Evolutionary conservation across 192 early-diverging fungal genomes (phyloP), one percentile per base, ranked within the genome.

Genomic region (Coemansia sp.): DNA sequence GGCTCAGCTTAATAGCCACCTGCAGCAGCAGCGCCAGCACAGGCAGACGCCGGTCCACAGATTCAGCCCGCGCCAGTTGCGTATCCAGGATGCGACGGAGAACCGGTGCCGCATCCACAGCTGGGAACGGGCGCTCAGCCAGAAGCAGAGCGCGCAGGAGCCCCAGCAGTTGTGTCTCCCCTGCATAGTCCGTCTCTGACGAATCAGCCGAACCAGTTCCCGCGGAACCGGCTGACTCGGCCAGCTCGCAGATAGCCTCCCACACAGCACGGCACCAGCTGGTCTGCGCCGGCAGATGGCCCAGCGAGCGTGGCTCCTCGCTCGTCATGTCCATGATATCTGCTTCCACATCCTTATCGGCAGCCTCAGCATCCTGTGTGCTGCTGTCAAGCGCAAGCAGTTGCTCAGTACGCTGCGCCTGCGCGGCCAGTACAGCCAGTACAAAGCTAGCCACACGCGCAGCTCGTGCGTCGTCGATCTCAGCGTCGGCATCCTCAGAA

Each of bases 261-360:
- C 71, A 73, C 10, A 73, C 55, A 6, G 64, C 71, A 19, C 71
- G 71, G 40, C 64, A 67, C 71, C 71, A 73, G 56, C 71, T 73
- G 5, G 71, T 63, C 19, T 40, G 60, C 14, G 71, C 71, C 10
- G 71, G 65, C 35, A 73, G 52, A 10, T 65, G 71, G 12, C 50
- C 49, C n/a, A 73, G 59, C 25, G 38, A 32, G 19, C 61, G 55
- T 29, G 70, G 70, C 50, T 73, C 70, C 25, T 73, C 70, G 22
- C 38, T 50, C 7, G 54, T 58, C n/a, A 56, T 3, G n/a, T 44
- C 43, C 4, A 22, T 19, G 3, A 16, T 44, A n/a, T 44, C 43
- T 6, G 30, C 48, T 28, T 29, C 29, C 21, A 22, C 30, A 9
- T 46, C 62, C 3, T 56, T 40, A 5, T 27, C 45, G 6, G 29